A percentile compares a stretch with the other conserved stretches of the same genome.
These are phyloP conservation scores for Blumeriella jaapii DNA, from an alignment of 2,329 filamentous ascomycete species.

Conservation along the genomic window DNA sequence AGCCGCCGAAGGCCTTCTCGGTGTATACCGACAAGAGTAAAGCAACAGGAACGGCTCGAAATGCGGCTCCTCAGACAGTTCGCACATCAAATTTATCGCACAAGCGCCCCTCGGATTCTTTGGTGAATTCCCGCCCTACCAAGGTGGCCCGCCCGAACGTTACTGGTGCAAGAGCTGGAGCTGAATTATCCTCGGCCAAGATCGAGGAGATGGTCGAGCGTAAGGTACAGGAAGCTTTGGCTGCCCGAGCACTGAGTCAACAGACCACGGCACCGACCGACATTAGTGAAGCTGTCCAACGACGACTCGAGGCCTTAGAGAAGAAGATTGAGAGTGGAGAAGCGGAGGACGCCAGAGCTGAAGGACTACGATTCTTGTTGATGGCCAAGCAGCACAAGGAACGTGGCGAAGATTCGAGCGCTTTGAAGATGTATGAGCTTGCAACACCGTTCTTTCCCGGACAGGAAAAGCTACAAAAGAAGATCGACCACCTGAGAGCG, in stretches of 20 bases:
- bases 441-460: constrained; percentile 78
- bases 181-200: constrained; percentile 51
- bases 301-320: constrained; percentile 73
- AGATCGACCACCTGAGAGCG: constrained; percentile 51
- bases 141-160: constrained; percentile 35
- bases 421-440: constrained; percentile 75
- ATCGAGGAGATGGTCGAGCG: constrained; percentile 90
- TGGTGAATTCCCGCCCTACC: constrained; percentile 31
- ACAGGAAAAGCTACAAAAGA: constrained; percentile 63
- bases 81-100: constrained; percentile 20
- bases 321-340: constrained; percentile 60
- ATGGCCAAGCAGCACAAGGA: constrained; percentile 88
- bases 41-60: constrained; percentile 28
- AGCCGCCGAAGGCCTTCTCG: constrained; percentile 72
- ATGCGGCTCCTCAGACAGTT: constrained; percentile 16
- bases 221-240: constrained; percentile 81
- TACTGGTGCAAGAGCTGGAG: constrained; percentile 20
- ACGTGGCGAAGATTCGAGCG: constrained; percentile 64
- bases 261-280: constrained; percentile 35
- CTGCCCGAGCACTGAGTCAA: constrained; percentile 55
- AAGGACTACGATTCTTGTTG: constrained; percentile 76
- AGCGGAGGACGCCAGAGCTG: constrained; percentile 61
- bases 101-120: constrained; percentile 26
- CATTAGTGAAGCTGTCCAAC: constrained; percentile 68
- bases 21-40: constrained; percentile 72